Percentiles rank a stretch among this genome's conserved stretches.
phyloP scores from a whole-genome alignment of 2,329 filamentous ascomycete genomes.

The Cladophialophora immunda region DNA sequence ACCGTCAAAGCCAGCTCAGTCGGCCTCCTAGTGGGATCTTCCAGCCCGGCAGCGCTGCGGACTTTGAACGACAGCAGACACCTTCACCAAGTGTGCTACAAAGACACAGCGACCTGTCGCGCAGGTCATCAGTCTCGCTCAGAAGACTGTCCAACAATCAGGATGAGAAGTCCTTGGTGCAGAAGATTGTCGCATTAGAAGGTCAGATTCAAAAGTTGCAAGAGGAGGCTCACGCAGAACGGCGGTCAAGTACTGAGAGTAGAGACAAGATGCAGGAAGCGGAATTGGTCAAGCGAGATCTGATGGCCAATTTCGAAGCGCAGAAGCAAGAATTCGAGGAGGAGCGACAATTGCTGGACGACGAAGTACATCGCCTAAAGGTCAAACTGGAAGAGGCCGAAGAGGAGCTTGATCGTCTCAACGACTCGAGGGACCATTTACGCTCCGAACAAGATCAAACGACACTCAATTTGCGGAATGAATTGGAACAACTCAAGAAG shows the following conservation, averaged over 20 bases:
- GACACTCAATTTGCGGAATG: conserved; percentile 72
- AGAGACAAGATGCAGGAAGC: conserved; percentile 76
- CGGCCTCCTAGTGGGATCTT: conserved; percentile 63
- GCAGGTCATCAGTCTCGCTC: conserved; percentile 68
- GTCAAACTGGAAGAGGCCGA: conserved; percentile 85
- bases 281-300: conserved; percentile 90
- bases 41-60: conserved; percentile 50
- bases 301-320: conserved; percentile 93
- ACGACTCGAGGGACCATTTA: conserved; percentile 84
- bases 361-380: conserved; percentile 79
- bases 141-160: conserved; percentile 67
- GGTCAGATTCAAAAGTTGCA: conserved; percentile 77
- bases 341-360: conserved; percentile 83
- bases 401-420: conserved; percentile 86
- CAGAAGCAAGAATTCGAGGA: conserved; percentile 86
- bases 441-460: conserved; percentile 74
- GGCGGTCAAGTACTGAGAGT: conserved; percentile 64
- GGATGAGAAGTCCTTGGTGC: conserved; percentile 68
- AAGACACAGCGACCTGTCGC: conserved; percentile 57
- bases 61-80: conserved; percentile 40
- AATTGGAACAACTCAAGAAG: conserved; percentile 64
- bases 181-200: conserved; percentile 74
- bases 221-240: conserved; percentile 70
- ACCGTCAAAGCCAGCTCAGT: conserved; percentile 74
- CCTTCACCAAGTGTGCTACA: conserved; percentile 50